Percentiles rank a stretch among this genome's conserved stretches.
These are phyloP conservation scores for Yamadazyma takamatsuzukensis DNA, from an alignment of 805 yeast species.

Conservation along the genomic window DNA sequence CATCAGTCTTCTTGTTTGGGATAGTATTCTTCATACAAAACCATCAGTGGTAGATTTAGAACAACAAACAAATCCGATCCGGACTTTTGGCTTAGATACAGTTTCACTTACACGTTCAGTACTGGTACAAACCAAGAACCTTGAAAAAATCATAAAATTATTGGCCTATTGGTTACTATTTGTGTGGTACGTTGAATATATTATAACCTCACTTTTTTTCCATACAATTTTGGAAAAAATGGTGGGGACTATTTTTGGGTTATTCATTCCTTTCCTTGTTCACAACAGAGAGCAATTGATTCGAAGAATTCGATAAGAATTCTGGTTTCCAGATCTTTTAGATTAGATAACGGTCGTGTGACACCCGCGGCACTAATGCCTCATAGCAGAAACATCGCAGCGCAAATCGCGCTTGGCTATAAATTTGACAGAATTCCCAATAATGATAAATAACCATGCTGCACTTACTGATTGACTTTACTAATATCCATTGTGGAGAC, in stretches of 20 bases:
- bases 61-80: slow-evolving; percentile 1
- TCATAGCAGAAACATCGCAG: background rate
- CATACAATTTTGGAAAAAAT: slow-evolving; percentile 47
- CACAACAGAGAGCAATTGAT: too few relatives aligned
- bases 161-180: slow-evolving; percentile 1
- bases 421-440: slow-evolving; percentile 1
- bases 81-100: too few relatives aligned
- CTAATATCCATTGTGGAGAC: slow-evolving; percentile 54
- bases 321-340: too few relatives aligned
- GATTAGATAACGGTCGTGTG: too few relatives aligned
- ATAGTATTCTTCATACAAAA: slow-evolving; percentile 1
- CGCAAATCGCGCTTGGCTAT: background rate
- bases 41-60: slow-evolving; percentile 1
- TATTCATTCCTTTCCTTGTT: slow-evolving; percentile 21
- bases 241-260: slow-evolving; percentile 40
- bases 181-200: slow-evolving; percentile 38
- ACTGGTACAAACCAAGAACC: too few relatives aligned
- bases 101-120: too few relatives aligned
- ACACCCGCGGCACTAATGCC: too few relatives aligned
- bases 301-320: too few relatives aligned
- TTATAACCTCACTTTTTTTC: slow-evolving; percentile 46
- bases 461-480: slow-evolving; percentile 22
- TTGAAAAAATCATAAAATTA: background rate
- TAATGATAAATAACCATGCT: slow-evolving; percentile 17
- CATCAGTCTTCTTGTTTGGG: slow-evolving; percentile 27